Evolutionary conservation across 306 rosid species (phyloP), one percentile per base, ranked within the genome.

Genomic region (Cajanus cajan): DNA sequence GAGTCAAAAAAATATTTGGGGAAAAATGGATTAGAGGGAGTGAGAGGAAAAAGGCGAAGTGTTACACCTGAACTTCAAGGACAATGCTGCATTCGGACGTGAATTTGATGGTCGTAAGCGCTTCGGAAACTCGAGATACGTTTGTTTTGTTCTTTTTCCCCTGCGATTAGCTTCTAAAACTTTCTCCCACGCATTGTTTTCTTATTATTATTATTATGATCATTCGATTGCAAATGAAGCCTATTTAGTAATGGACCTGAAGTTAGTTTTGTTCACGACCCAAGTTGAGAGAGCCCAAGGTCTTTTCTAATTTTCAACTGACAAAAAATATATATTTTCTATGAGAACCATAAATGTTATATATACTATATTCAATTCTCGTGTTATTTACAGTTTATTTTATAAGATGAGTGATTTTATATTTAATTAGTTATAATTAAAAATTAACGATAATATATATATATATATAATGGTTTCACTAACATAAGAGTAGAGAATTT

Each of bases 31-130:
- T 58, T 25, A 40, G 3, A 31, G 50, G 12, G 28, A 82, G 71
- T 48, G 36, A 73, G 76, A 71, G 67, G 10, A 41, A 82, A 76
- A 39, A 44, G 8, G 59, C n/a, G 37, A 24, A 54, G 77, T 58
- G 70, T 19, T 19, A 28, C 52, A 79, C 87, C 78, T 73, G 55
- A 66, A 39, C n/a, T 74, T 79, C 48, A 83, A 10, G 13, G n/a
- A 52, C 57, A 45, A 52, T 74, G 74, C 81, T 50, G 77, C 81
- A 72, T 77, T 71, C 34, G 64, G 55, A 39, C 48, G 55, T 19
- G 31, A 43, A 62, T 51, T 76, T 51, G 51, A 62, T 73, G 12
- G 41, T 58, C 33, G 15, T 12, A 6, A 10, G 72, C n/a, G 61
- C 25, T 57, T 66, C 72, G 33, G 73, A 83, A 83, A 73, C 47